A percentile compares a stretch with the other conserved stretches of the same genome.
Evolutionary conservation across 176 grass and related monocot species (phyloP).

Genomic region (Bolboschoenus planiculmis): DNA sequence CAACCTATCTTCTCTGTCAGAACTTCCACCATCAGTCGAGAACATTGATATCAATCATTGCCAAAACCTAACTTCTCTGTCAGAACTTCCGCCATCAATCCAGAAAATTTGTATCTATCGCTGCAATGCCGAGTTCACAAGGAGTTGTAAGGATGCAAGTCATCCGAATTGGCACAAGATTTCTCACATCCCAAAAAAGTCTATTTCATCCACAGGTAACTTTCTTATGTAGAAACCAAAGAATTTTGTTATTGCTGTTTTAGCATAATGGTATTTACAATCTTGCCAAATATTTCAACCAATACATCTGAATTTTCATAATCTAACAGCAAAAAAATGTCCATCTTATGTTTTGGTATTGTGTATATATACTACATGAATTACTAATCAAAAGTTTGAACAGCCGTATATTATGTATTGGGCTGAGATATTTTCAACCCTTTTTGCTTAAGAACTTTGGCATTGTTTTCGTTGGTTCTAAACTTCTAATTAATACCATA

Average conservation of each 20-base stretch:
- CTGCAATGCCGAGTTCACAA: not conserved
- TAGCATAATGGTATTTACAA: not conserved
- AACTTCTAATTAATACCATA: no score
- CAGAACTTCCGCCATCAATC: not conserved
- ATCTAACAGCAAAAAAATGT: no score
- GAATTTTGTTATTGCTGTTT: not conserved
- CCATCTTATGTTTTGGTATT: no score
- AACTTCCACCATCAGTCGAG: no score
- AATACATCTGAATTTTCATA: not conserved
- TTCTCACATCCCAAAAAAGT: not conserved
- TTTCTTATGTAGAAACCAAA: not conserved
- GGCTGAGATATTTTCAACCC: no score
- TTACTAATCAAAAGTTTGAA: no score
- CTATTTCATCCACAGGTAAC: not conserved
- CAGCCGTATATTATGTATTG: no score
- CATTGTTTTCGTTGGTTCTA: no score
- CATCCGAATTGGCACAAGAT: not conserved
- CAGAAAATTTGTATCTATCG: not conserved
- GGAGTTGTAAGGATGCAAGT: not conserved
- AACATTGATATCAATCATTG: not conserved
- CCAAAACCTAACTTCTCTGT: not conserved
- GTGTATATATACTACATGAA: no score
- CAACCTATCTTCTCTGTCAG: no score
- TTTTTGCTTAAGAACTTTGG: no score
- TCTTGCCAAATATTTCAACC: not conserved